These are phyloP conservation scores for Gracilaria domingensis DNA, from an alignment of 23 red algal genomes.

Conservation along the genomic window DNA sequence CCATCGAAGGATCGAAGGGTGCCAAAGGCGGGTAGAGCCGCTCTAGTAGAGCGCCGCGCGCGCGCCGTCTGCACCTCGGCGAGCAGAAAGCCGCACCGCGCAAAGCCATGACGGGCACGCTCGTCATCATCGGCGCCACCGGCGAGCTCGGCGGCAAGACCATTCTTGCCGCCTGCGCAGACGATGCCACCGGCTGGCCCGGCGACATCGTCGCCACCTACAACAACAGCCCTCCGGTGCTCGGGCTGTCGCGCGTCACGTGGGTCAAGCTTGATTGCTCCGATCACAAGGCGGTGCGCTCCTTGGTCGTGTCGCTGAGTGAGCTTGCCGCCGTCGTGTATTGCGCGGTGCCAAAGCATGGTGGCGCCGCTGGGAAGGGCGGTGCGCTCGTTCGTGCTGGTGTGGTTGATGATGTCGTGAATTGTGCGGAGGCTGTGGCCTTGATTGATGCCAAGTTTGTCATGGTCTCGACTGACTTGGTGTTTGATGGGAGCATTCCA, in stretches of 20 bases:
- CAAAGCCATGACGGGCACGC: constrained; percentile 1
- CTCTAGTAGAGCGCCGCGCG: not conserved
- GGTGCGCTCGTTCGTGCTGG: constrained; percentile 69
- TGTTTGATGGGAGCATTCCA: constrained; percentile 75
- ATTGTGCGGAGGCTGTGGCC: constrained; percentile 66
- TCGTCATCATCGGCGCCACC: constrained; percentile 86
- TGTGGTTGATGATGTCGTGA: constrained; percentile 95
- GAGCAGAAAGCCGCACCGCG: not conserved
- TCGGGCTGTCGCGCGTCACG: constrained; percentile 5
- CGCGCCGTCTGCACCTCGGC: constrained; percentile 16
- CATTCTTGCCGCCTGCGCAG: constrained; percentile 58
- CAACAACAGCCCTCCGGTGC: constrained; percentile 12
- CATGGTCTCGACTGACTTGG: constrained; percentile 87
- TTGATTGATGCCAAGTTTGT: constrained; percentile 79
- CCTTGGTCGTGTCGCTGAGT: constrained; percentile 33
- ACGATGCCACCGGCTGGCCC: constrained; percentile 14
- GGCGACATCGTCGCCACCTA: constrained; percentile 60
- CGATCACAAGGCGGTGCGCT: constrained; percentile 73
- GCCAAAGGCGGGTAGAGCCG: too few species aligned
- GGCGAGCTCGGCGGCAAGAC: constrained; percentile 85
- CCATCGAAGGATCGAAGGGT: too few species aligned
- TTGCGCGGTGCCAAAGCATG: constrained; percentile 89
- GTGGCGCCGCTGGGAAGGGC: constrained; percentile 74
- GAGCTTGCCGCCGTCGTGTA: constrained; percentile 68
- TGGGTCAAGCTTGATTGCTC: constrained; percentile 75